Percentiles rank a stretch among this genome's conserved stretches.
Evolutionary conservation across 768 basidiomycete genomes (phyloP).

Genomic region (Scleroderma citrinum): DNA sequence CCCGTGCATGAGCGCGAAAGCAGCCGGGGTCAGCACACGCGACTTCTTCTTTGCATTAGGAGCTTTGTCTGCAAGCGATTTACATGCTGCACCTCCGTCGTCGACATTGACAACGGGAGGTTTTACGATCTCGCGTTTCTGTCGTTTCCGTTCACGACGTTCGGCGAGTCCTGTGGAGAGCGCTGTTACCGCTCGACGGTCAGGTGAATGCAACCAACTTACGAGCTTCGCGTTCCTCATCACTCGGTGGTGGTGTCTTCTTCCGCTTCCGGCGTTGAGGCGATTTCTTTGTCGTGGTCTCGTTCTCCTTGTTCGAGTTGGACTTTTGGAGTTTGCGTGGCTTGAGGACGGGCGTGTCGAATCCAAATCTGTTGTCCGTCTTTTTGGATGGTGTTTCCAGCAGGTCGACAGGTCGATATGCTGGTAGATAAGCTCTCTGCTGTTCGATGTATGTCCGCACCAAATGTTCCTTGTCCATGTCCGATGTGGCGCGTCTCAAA

Average conservation of each 20-base stretch:
- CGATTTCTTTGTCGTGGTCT: conserved; percentile 8
- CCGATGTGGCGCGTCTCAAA: too few relatives aligned
- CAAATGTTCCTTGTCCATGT: conserved; percentile 35
- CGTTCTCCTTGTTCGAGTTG: not conserved
- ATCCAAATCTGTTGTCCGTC: conserved; percentile 27
- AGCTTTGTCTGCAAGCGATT: conserved; percentile 10
- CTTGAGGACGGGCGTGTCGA: conserved; percentile 53
- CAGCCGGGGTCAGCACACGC: conserved; percentile 10
- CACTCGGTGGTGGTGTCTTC: conserved; percentile 17
- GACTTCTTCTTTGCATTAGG: conserved; percentile 17
- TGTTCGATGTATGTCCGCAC: conserved; percentile 44
- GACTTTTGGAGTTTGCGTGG: not conserved
- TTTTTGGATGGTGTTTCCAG: conserved; percentile 9
- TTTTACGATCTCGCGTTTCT: conserved; percentile 49
- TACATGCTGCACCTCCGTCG: not conserved
- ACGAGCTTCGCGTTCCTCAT: conserved; percentile 35
- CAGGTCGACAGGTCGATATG: conserved; percentile 30
- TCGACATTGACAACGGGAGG: conserved; percentile 9
- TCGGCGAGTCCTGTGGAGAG: conserved; percentile 50
- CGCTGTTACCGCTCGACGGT: too few relatives aligned
- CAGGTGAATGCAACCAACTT: conserved; percentile 10
- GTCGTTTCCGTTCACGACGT: conserved; percentile 58
- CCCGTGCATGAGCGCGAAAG: conserved; percentile 32
- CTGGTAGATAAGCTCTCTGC: conserved; percentile 40
- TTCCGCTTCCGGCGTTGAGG: conserved; percentile 20